Evolutionary conservation across 2,329 filamentous ascomycete genomes (phyloP).

Genomic region (Paracoccidioides lutzii): DNA sequence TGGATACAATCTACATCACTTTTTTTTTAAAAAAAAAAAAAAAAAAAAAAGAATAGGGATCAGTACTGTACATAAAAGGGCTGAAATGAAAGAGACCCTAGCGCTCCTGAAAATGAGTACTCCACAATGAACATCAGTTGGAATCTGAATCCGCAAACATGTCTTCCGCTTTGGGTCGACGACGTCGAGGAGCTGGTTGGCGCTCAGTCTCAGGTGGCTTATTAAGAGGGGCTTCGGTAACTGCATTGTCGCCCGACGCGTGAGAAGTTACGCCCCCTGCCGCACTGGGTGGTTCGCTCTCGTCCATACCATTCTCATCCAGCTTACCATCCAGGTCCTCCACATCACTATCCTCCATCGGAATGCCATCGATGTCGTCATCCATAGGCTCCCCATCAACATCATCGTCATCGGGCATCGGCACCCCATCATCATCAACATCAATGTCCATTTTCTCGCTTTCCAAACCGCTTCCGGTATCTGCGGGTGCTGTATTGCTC

Average conservation of each 20-base stretch:
- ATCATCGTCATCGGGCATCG: conserved; percentile 31
- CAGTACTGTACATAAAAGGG: no score
- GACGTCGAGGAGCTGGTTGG: conserved; percentile 34
- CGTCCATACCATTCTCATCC: conserved; percentile 33
- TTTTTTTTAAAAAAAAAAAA: no score
- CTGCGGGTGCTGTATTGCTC: conserved; percentile 13
- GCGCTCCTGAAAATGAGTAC: neutral
- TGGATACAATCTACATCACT: neutral
- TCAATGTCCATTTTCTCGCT: conserved; percentile 17
- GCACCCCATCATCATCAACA: conserved; percentile 19
- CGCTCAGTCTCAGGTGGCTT: conserved; percentile 16
- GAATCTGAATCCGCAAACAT: conserved; percentile 75
- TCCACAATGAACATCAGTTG: conserved; percentile 20
- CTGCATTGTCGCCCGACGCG: conserved; percentile 13
- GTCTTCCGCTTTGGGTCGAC: conserved; percentile 63
- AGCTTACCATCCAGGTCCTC: conserved; percentile 39
- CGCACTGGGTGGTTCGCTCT: conserved; percentile 25
- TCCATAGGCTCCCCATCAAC: conserved; percentile 32
- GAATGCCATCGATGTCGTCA: conserved; percentile 31
- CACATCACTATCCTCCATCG: conserved; percentile 38
- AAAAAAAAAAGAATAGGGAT: neutral
- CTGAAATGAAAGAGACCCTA: no score
- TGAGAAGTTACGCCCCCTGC: conserved; percentile 15
- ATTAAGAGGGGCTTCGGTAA: conserved; percentile 11
- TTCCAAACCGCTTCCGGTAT: conserved; percentile 5